Conservation (phyloP, 768 basidiomycete genomes). For the Podaxis pistillaris region DNA sequence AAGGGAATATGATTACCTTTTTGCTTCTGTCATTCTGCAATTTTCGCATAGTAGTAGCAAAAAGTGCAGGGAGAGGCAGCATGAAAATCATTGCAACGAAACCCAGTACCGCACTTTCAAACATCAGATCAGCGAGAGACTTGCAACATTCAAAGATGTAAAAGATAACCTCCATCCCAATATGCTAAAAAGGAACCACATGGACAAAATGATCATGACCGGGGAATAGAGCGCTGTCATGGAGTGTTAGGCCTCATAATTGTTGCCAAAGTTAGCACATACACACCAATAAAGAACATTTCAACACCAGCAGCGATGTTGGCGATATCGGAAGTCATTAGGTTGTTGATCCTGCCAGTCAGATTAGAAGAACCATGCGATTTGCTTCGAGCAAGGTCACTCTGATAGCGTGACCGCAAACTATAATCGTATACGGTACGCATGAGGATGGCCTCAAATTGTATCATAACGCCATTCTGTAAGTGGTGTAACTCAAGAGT, state of each 20-base stretch:
- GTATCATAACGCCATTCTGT: constrained; percentile 29
- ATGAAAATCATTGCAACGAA: neutral
- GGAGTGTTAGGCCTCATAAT: neutral
- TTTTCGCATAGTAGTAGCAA: neutral
- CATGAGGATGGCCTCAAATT: constrained; percentile 33
- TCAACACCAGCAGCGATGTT: constrained; percentile 32
- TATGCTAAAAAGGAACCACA: constrained; percentile 42
- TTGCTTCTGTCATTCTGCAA: constrained; percentile 50
- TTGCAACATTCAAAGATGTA: neutral
- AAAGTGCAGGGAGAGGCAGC: neutral
- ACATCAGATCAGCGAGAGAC: neutral
- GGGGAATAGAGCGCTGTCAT: constrained; percentile 35
- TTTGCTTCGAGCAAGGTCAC: constrained; percentile 1
- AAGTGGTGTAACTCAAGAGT: constrained; percentile 24
- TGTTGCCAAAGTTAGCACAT: neutral
- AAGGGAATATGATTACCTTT: constrained; percentile 24
- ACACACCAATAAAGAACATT: constrained; percentile 26
- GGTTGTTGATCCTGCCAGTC: constrained; percentile 75
- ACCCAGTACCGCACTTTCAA: neutral
- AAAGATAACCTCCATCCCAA: constrained; percentile 42
- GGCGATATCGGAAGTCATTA: constrained; percentile 62
- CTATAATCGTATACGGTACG: constrained; percentile 16
- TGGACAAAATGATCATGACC: constrained; percentile 36
- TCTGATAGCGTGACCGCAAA: constrained; percentile 1
- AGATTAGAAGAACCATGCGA: constrained; percentile 41